These are phyloP conservation scores for Starmerella geochares DNA, from an alignment of 805 yeast genomes.

Conservation along the genomic window DNA sequence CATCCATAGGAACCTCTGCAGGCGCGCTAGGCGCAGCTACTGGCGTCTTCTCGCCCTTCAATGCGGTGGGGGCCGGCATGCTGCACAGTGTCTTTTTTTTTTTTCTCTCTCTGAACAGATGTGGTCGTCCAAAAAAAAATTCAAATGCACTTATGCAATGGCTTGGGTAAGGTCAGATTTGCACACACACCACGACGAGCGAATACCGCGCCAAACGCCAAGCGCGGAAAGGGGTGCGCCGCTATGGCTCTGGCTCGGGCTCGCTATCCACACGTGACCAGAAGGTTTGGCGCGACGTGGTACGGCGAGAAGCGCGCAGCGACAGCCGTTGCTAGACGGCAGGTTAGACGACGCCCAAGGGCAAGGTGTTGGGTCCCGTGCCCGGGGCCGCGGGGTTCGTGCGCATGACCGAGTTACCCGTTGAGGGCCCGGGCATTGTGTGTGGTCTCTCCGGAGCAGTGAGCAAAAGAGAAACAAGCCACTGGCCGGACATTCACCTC, in stretches of 20 bases:
- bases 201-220: neutral
- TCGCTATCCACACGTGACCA: neutral
- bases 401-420: neutral
- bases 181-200: neutral
- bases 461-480: constrained; percentile 1
- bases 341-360: neutral
- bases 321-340: neutral
- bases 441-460: neutral
- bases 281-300: neutral
- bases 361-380: neutral
- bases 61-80: constrained; percentile 35
- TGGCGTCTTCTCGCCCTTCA: constrained; percentile 27
- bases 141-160: neutral
- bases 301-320: neutral
- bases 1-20: constrained; percentile 13
- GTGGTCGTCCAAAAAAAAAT: neutral
- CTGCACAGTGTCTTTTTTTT: neutral
- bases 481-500: neutral
- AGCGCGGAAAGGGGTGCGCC: too few species aligned
- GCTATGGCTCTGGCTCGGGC: too few species aligned
- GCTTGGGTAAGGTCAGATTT: neutral
- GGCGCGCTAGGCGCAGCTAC: constrained; percentile 25
- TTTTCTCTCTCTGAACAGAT: neutral
- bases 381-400: neutral
- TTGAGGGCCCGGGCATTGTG: neutral